phyloP scores from a whole-genome alignment of 305 asterid species.

The Withania somnifera region DNA sequence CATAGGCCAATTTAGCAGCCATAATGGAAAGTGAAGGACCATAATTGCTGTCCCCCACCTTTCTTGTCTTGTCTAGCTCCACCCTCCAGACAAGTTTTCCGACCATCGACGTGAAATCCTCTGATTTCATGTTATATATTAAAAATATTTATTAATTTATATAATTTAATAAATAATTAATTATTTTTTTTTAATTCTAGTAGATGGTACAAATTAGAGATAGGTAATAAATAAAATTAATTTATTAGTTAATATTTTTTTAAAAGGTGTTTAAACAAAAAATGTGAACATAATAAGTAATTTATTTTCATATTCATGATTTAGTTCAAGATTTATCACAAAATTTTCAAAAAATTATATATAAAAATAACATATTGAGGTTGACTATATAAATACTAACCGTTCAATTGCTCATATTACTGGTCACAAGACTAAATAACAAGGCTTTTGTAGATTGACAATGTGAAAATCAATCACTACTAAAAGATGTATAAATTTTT shows the following conservation, averaged over 20 bases:
- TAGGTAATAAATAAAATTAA: no score
- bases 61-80: constrained; percentile 22
- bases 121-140: constrained; percentile 33
- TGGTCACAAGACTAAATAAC: background rate
- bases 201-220: no score
- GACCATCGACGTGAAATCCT: constrained; percentile 27
- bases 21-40: constrained; percentile 37
- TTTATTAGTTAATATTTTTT: no score
- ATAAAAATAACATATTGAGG: no score
- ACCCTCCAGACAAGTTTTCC: constrained; percentile 40
- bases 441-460: background rate
- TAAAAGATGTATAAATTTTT: background rate
- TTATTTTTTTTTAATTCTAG: no score
- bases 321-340: background rate
- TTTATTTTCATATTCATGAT: background rate
- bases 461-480: background rate
- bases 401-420: background rate
- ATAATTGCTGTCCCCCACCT: constrained; percentile 9
- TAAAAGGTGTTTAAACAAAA: no score
- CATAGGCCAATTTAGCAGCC: constrained; percentile 66
- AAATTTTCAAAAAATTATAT: background rate
- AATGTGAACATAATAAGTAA: no score
- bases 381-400: background rate
- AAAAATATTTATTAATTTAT: no score
- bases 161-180: no score